Conservation (phyloP, 148 eudicot genomes). For the Arbutus unedo region DNA sequence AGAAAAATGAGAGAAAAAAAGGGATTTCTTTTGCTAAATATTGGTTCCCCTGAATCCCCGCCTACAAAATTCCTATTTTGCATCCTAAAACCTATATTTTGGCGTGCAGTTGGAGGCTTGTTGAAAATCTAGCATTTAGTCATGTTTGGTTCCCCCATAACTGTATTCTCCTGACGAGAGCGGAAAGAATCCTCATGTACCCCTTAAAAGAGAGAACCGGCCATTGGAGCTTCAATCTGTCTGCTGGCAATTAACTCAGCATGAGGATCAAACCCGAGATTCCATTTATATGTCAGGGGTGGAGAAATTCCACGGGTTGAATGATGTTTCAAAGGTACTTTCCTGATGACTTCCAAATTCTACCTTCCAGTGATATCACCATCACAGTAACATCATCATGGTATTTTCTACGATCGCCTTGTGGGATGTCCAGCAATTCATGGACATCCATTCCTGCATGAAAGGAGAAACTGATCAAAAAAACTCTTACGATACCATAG, state of each 20-base stretch:
- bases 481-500: neutral
- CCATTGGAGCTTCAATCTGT: conserved; percentile 4
- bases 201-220: conserved; percentile 5
- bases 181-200: conserved; percentile 10
- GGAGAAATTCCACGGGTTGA: neutral
- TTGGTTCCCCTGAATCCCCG: conserved; percentile 29
- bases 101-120: conserved; percentile 13
- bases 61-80: conserved; percentile 28
- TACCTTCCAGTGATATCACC: conserved; percentile 97
- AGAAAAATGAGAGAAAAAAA: conserved; percentile 18
- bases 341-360: conserved; percentile 99
- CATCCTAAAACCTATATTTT: conserved; percentile 18
- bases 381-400: conserved; percentile 99
- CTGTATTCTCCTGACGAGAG: neutral
- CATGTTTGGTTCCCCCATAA: conserved; percentile 12
- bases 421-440: conserved; percentile 95
- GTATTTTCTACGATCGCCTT: conserved; percentile 95
- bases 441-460: conserved; percentile 92
- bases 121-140: neutral
- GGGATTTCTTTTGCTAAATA: conserved; percentile 23
- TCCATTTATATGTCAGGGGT: neutral
- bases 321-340: conserved; percentile 60
- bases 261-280: conserved; percentile 14
- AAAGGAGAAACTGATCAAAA: neutral
- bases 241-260: conserved; percentile 12